Percentiles rank a stretch among this genome's conserved stretches.
Conservation (phyloP, 164 flowering plant species). For the Vitis riparia region DNA sequence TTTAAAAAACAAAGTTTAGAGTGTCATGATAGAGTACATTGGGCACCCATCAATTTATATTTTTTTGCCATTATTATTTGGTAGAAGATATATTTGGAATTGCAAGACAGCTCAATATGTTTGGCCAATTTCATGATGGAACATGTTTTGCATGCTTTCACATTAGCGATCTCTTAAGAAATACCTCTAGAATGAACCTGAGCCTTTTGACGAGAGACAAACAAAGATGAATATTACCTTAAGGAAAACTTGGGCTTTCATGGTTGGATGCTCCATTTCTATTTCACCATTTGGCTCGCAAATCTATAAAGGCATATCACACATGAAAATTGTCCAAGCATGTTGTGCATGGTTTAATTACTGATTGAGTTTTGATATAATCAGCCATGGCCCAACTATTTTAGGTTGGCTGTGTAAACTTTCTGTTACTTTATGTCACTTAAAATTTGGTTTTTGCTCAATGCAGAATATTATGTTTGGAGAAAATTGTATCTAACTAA, state of each 20-base stretch:
- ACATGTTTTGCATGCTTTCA: not conserved
- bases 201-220: not conserved
- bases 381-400: not conserved
- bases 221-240: not conserved
- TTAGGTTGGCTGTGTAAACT: not conserved
- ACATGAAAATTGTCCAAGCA: not conserved
- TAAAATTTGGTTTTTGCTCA: too few relatives aligned
- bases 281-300: not conserved
- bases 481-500: too few relatives aligned
- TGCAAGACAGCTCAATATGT: too few relatives aligned
- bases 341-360: not conserved
- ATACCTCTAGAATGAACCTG: not conserved
- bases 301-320: not conserved
- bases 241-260: not conserved
- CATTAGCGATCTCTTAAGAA: not conserved
- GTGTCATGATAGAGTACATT: too few relatives aligned
- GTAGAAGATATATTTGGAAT: too few relatives aligned
- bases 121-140: not conserved
- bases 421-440: too few relatives aligned
- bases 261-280: not conserved
- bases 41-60: too few relatives aligned
- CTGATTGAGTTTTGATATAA: not conserved
- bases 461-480: too few relatives aligned
- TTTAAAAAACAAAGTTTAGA: too few relatives aligned
- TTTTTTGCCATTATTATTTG: too few relatives aligned